A percentile compares a stretch with the other conserved stretches of the same genome.
Conservation (phyloP, 129 eudicot genomes). For the Escallonia herrerae region DNA sequence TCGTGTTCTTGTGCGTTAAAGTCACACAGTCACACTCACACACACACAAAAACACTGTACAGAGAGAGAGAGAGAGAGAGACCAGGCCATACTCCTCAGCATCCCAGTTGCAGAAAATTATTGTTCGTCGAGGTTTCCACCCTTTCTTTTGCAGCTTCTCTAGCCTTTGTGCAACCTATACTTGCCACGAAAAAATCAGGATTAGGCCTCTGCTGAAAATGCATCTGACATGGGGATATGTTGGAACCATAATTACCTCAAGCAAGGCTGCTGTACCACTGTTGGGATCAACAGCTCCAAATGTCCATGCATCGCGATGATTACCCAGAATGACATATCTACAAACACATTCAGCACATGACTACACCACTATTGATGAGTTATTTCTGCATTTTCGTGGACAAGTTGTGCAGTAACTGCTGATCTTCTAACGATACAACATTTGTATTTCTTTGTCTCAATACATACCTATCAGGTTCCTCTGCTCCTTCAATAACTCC, state of each 20-base stretch:
- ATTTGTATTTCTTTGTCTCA: too few species aligned
- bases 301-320: constrained; percentile 95
- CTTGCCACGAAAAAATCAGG: not conserved
- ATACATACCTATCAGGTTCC: constrained; percentile 70
- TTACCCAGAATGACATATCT: constrained; percentile 80
- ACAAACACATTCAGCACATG: constrained; percentile 3
- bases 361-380: not conserved
- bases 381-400: too few species aligned
- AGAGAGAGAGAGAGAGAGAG: constrained; percentile 18
- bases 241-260: constrained; percentile 40
- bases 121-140: constrained; percentile 82
- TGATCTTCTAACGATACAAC: too few species aligned
- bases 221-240: not conserved
- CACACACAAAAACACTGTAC: too few species aligned
- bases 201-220: not conserved
- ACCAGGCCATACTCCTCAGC: constrained; percentile 98
- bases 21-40: too few species aligned
- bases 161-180: constrained; percentile 70
- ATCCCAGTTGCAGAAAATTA: constrained; percentile 86
- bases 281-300: constrained; percentile 95
- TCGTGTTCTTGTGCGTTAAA: too few species aligned
- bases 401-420: too few species aligned
- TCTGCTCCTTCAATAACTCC: constrained; percentile 75
- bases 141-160: constrained; percentile 63
- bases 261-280: constrained; percentile 89